phyloP scores from a whole-genome alignment of 2,329 filamentous ascomycete species.

The Stylonectria norvegica region DNA sequence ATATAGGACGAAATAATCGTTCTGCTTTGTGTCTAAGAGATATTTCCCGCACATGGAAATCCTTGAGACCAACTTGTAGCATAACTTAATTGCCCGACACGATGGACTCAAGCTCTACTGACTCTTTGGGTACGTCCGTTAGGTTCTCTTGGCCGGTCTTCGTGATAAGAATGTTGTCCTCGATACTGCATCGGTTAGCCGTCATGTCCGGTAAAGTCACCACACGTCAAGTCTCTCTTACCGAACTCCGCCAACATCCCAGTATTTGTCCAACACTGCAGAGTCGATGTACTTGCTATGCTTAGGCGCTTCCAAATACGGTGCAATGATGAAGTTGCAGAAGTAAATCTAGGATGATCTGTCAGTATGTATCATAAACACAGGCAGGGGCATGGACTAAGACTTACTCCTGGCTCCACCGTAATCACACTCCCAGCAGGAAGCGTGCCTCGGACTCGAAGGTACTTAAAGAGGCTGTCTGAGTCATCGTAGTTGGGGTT shows the following conservation, averaged over 20 bases:
- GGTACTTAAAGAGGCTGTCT: constrained; percentile 82
- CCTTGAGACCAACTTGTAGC: too few relatives aligned
- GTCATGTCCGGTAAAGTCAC: neutral
- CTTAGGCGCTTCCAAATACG: constrained; percentile 69
- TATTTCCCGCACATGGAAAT: too few relatives aligned
- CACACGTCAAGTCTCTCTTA: constrained; percentile 29
- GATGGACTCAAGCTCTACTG: constrained; percentile 55
- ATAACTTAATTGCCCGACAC: constrained; percentile 21
- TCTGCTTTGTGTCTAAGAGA: too few relatives aligned
- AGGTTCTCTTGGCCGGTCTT: constrained; percentile 67
- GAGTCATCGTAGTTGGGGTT: constrained; percentile 74
- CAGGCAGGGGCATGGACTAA: neutral
- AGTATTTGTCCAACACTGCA: constrained; percentile 71
- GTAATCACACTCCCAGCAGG: constrained; percentile 83
- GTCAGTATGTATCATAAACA: neutral
- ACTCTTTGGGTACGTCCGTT: constrained; percentile 67
- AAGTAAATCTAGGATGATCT: constrained; percentile 69
- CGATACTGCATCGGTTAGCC: constrained; percentile 43
- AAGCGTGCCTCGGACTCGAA: constrained; percentile 72
- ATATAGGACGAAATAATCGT: too few relatives aligned
- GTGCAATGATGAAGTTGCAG: constrained; percentile 81
- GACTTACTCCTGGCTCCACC: constrained; percentile 81
- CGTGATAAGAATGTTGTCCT: constrained; percentile 73
- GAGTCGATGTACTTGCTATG: constrained; percentile 75
- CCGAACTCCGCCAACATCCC: constrained; percentile 75